A percentile compares a stretch with the other conserved stretches of the same genome.
These are phyloP conservation scores for Dothideomycetes sp. DNA, from an alignment of 2,329 filamentous ascomycete species.

Conservation along the genomic window DNA sequence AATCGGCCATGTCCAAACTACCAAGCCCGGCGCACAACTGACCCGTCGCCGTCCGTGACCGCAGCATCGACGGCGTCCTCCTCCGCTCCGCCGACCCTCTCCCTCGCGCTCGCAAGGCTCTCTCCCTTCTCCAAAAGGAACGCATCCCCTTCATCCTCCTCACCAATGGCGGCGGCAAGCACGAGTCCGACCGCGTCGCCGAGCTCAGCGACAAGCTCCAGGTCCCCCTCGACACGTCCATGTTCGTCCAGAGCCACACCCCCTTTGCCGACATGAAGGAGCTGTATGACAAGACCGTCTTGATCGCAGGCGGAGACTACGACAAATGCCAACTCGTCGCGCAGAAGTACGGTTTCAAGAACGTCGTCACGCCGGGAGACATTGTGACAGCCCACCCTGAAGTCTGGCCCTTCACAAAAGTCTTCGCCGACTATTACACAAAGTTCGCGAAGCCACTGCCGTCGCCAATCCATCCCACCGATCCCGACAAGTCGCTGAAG, in stretches of 20 bases:
- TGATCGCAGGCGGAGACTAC: slow-evolving; percentile 40
- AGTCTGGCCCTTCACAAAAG: slow-evolving; percentile 74
- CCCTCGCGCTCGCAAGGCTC: slow-evolving; percentile 64
- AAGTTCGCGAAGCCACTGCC: slow-evolving; percentile 51
- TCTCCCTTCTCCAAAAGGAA: slow-evolving; percentile 63
- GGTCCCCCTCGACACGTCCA: slow-evolving; percentile 54
- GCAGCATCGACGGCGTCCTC: slow-evolving; percentile 87
- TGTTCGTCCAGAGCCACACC: slow-evolving; percentile 85
- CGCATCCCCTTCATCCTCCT: slow-evolving; percentile 86
- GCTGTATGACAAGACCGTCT: slow-evolving; percentile 44
- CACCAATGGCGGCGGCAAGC: slow-evolving; percentile 88
- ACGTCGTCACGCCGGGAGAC: slow-evolving; percentile 78
- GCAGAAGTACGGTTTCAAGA: slow-evolving; percentile 65
- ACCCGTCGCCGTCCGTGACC: neutral
- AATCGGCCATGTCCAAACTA: slow-evolving; percentile 19
- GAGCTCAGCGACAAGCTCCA: slow-evolving; percentile 60
- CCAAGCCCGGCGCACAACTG: slow-evolving; percentile 28
- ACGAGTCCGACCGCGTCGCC: slow-evolving; percentile 62
- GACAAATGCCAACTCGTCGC: slow-evolving; percentile 62
- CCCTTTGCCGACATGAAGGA: slow-evolving; percentile 67
- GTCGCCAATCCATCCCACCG: slow-evolving; percentile 34
- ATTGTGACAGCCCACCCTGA: slow-evolving; percentile 64
- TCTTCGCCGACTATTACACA: slow-evolving; percentile 54
- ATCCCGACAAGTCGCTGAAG: slow-evolving; percentile 50
- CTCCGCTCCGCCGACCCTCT: slow-evolving; percentile 72